These are phyloP conservation scores for Lyophyllum shimeji DNA, from an alignment of 768 basidiomycete genomes.

Conservation along the genomic window DNA sequence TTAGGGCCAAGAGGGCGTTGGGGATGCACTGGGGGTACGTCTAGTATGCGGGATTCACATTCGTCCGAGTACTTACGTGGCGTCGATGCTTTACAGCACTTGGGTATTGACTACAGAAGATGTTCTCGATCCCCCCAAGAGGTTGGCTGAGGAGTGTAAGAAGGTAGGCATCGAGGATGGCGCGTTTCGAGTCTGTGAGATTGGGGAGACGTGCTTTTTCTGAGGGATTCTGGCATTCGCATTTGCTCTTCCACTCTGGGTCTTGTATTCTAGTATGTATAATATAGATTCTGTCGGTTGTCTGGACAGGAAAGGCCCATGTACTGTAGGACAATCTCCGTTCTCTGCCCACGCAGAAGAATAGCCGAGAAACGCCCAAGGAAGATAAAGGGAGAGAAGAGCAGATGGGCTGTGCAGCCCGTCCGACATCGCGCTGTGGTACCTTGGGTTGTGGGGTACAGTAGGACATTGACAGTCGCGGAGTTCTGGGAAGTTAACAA, in stretches of 20 bases:
- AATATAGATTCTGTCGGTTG: no score
- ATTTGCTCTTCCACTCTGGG: neutral
- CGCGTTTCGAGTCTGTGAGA: slow-evolving; percentile 54
- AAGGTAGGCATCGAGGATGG: slow-evolving; percentile 51
- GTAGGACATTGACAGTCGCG: no score
- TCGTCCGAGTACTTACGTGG: neutral
- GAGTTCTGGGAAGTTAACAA: no score
- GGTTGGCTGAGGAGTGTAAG: slow-evolving; percentile 51
- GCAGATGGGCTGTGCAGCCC: no score
- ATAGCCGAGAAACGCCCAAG: no score
- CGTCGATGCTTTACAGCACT: slow-evolving; percentile 31
- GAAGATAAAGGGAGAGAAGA: no score
- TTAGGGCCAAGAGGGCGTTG: slow-evolving; percentile 56
- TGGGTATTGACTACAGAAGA: slow-evolving; percentile 55
- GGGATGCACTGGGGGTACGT: slow-evolving; percentile 73
- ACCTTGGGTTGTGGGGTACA: no score
- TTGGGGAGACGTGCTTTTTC: slow-evolving; percentile 56
- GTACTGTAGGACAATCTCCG: no score
- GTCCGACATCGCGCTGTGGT: no score
- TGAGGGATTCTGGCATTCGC: slow-evolving; percentile 4
- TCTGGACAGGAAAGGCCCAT: no score
- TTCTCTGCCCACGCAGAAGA: no score
- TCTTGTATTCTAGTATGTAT: no score
- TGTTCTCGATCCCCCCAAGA: slow-evolving; percentile 59
- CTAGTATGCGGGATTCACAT: neutral